phyloP scores from a whole-genome alignment of 2,329 filamentous ascomycete species.

The Bertia moriformis region DNA sequence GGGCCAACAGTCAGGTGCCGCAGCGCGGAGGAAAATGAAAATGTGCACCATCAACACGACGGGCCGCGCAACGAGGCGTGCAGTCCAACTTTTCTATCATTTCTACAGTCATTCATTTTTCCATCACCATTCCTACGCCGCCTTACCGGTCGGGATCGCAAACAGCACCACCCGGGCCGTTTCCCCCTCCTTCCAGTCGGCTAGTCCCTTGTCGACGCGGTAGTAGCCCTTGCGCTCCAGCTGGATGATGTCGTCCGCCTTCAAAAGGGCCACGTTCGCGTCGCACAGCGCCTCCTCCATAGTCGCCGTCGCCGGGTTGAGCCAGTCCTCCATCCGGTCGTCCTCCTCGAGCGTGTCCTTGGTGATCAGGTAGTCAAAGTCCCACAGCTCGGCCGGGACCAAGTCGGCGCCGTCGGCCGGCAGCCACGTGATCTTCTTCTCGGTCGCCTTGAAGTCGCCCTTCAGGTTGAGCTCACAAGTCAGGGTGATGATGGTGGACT shows the following conservation, averaged over 20 bases:
- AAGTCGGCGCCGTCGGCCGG: slow-evolving; percentile 62
- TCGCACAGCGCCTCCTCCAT: slow-evolving; percentile 67
- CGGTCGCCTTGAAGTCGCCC: slow-evolving; percentile 85
- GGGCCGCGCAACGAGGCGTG: no score
- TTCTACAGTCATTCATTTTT: no score
- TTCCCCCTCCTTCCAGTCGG: background rate
- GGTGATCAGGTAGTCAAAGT: slow-evolving; percentile 88
- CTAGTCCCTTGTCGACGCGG: slow-evolving; percentile 48
- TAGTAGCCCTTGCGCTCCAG: slow-evolving; percentile 89
- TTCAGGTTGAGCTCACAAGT: slow-evolving; percentile 75
- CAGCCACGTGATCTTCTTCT: slow-evolving; percentile 95
- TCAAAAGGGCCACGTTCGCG: slow-evolving; percentile 62
- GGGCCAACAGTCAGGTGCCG: no score
- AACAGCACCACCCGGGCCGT: background rate
- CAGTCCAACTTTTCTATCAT: no score
- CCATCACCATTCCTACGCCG: no score
- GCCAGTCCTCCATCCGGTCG: slow-evolving; percentile 69
- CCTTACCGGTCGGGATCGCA: background rate
- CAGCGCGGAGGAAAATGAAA: no score
- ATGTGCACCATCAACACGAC: no score
- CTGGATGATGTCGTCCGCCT: slow-evolving; percentile 84
- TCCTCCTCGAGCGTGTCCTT: slow-evolving; percentile 90
- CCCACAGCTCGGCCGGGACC: slow-evolving; percentile 71
- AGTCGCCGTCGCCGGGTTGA: slow-evolving; percentile 63
- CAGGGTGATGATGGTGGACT: no score